Base-by-base conservation (phyloP, 2,329 filamentous ascomycete genomes). In the Lachnellula occidentalis region DNA sequence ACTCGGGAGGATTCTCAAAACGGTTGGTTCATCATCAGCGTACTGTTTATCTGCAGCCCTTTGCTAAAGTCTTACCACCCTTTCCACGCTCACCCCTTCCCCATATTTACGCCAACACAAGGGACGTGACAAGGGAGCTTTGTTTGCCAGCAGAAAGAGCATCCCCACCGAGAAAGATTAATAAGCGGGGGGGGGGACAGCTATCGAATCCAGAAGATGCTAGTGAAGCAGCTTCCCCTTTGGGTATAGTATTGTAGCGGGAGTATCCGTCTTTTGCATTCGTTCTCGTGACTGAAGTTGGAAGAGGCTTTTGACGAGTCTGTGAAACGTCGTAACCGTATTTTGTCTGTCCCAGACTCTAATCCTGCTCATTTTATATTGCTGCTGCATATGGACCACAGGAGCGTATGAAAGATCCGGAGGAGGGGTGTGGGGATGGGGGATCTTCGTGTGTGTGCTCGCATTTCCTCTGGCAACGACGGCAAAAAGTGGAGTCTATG, bases 311-410 rank as follows among this genome's bases (percentile, higher is more conserved):
- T 55, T 56, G 56, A 59, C 46, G 47, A 62, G 54, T 52, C 45
- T 21, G 63, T 66, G 58, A 58, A 54, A 65, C 43, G 21, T 46
- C 43, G 22, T 27, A 46, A 24, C 62, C 36, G 56, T 66, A 60
- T 58, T 64, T 58, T 64, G 59, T 64, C 60, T 65, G 58, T 64
- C 59, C 62, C 59, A 62, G 59, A 62, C 47, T 49, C 61, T 62
- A 56, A 61, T 51, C 48, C 55, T 50, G 42, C 49, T 55, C 48
- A 43, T 19, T 56, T 58, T 57, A 62, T 61, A 60, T 63, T 61
- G 55, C 55, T 48, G 55, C 54, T 61, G 63, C 58, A 62, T 31
- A 42, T 31, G 42, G 39, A 22, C 34, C 34, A 34, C 9, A 41
- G 51, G 54, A 46, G 45, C 41, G 15, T 14, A 39, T n/a, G 39